A percentile compares a stretch with the other conserved stretches of the same genome.
Conservation (phyloP, 2,329 filamentous ascomycete genomes). For the Aureobasidium sp. region DNA sequence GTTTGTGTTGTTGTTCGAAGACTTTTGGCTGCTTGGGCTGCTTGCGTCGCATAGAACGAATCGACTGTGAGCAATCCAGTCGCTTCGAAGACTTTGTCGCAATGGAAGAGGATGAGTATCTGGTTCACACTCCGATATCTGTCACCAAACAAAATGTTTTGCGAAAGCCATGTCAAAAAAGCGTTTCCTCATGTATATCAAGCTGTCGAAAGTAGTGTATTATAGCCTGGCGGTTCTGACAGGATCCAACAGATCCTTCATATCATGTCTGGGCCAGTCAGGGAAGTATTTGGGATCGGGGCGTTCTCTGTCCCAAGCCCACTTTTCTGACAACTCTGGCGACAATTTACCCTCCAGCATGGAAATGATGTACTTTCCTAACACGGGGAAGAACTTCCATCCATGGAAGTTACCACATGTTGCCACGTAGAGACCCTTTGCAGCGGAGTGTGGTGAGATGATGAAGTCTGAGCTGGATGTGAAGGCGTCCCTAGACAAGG, state of each 20-base stretch:
- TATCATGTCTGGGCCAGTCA: slow-evolving; percentile 52
- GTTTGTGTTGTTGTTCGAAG: not conserved
- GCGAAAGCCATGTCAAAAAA: not conserved
- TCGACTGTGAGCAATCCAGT: not conserved
- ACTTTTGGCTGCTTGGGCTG: not conserved
- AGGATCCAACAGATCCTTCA: slow-evolving; percentile 45
- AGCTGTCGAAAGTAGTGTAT: slow-evolving; percentile 7
- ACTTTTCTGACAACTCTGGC: slow-evolving; percentile 40
- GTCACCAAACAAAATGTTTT: not conserved
- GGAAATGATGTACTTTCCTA: slow-evolving; percentile 30
- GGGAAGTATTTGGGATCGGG: slow-evolving; percentile 47
- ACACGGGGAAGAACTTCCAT: slow-evolving; percentile 33
- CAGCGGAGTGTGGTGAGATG: slow-evolving; percentile 39
- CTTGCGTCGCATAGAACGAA: too few species aligned
- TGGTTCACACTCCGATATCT: not conserved
- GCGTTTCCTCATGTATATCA: slow-evolving; percentile 13
- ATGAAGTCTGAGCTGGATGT: slow-evolving; percentile 50
- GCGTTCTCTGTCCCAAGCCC: slow-evolving; percentile 55
- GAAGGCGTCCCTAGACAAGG: slow-evolving; percentile 53
- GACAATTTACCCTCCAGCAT: slow-evolving; percentile 35
- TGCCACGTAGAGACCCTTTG: slow-evolving; percentile 37
- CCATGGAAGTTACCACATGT: slow-evolving; percentile 39
- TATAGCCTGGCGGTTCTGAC: slow-evolving; percentile 18
- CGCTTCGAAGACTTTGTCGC: not conserved
- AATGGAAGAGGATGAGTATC: not conserved